Percentiles rank a stretch among this genome's conserved stretches.
phyloP scores from a whole-genome alignment of 2,329 filamentous ascomycete species.

The Chaetomiaceae sp. region DNA sequence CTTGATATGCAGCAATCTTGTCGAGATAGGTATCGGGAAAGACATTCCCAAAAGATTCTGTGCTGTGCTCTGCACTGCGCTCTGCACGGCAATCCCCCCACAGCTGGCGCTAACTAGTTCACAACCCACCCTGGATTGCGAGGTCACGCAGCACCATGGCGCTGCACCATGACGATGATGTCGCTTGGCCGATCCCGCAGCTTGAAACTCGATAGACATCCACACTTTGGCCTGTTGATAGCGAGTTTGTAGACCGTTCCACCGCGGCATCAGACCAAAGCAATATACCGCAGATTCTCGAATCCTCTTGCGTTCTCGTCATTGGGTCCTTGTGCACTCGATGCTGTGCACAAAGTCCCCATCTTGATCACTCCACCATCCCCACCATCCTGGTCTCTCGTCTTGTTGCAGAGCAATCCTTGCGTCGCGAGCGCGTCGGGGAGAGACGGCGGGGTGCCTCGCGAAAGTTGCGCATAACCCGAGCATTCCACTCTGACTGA shows the following conservation, averaged over 20 bases:
- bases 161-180: constrained; percentile 7
- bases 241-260: no score
- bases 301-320: neutral
- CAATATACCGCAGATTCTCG: no score
- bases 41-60: neutral
- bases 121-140: neutral
- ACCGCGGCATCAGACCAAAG: no score
- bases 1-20: neutral
- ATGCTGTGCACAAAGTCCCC: no score
- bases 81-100: neutral
- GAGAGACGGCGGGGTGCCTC: constrained; percentile 4
- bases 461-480: neutral
- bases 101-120: neutral
- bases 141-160: neutral
- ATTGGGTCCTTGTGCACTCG: no score
- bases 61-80: neutral
- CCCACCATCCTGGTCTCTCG: constrained; percentile 8
- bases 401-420: constrained; percentile 1
- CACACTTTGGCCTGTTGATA: no score
- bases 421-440: constrained; percentile 6
- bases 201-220: neutral
- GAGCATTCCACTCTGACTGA: neutral
- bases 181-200: neutral
- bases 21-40: no score
- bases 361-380: constrained; percentile 5